These are phyloP conservation scores for Keqinozyma sinolaborantium DNA, from an alignment of 1,139 yeast genomes.

Conservation along the genomic window DNA sequence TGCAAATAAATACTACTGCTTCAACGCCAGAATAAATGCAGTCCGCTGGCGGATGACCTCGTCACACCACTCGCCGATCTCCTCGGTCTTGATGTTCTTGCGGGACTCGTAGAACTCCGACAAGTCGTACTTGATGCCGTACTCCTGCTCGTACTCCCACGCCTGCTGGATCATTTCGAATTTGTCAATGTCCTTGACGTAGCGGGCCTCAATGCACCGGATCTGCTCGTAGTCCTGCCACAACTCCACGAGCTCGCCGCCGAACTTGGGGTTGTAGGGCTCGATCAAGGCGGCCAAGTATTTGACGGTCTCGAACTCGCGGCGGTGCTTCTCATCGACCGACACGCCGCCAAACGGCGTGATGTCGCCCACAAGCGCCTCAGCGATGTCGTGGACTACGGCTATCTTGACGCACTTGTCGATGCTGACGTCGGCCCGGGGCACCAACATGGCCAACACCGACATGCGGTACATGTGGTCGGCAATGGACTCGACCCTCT, in stretches of 20 bases:
- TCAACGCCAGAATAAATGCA: conserved; percentile 14
- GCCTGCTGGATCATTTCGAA: conserved; percentile 89
- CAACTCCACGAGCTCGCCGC: conserved; percentile 62
- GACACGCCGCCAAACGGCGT: conserved; percentile 80
- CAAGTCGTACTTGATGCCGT: conserved; percentile 54
- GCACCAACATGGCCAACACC: conserved; percentile 71
- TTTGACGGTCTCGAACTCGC: conserved; percentile 73
- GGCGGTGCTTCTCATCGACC: conserved; percentile 68
- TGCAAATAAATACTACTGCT: no score
- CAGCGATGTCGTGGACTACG: conserved; percentile 91
- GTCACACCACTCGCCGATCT: conserved; percentile 69
- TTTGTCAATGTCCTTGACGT: conserved; percentile 93
- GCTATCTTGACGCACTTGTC: conserved; percentile 81
- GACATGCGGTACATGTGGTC: conserved; percentile 99
- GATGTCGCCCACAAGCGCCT: conserved; percentile 89
- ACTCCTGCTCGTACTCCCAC: conserved; percentile 78
- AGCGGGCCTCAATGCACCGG: conserved; percentile 76
- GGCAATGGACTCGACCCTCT: conserved; percentile 66
- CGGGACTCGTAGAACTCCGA: conserved; percentile 69
- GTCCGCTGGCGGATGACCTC: conserved; percentile 59
- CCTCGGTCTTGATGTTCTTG: conserved; percentile 63
- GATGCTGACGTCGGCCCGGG: conserved; percentile 30
- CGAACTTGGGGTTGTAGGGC: conserved; percentile 62
- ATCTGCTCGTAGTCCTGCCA: conserved; percentile 94
- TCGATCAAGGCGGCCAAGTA: conserved; percentile 60